A percentile compares a stretch with the other conserved stretches of the same genome.
Conservation (phyloP, 805 yeast genomes). For the Myxozyma kluyveri region DNA sequence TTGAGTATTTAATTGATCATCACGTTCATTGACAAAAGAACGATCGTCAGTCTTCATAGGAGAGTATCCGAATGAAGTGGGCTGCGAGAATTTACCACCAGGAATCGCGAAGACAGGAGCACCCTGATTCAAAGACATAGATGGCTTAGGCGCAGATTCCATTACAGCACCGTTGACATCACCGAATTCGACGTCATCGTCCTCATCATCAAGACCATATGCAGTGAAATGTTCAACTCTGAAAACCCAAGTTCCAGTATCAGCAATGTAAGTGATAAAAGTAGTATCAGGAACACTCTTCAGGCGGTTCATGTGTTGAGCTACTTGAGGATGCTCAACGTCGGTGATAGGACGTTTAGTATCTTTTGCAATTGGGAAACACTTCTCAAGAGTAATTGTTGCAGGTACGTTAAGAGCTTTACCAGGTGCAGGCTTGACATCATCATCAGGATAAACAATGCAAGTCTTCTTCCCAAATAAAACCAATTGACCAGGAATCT, state of each 20-base stretch:
- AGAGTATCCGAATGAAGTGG: slow-evolving; percentile 9
- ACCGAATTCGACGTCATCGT: slow-evolving; percentile 53
- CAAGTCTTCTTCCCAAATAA: slow-evolving; percentile 59
- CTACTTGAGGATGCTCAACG: slow-evolving; percentile 67
- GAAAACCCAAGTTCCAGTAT: slow-evolving; percentile 49
- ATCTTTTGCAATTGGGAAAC: slow-evolving; percentile 75
- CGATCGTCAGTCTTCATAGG: slow-evolving; percentile 35
- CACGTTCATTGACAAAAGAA: slow-evolving; percentile 25
- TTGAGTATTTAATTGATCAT: slow-evolving; percentile 10
- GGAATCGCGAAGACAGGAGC: slow-evolving; percentile 2
- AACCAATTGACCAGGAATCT: slow-evolving; percentile 65
- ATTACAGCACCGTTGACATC: slow-evolving; percentile 39
- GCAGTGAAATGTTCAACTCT: slow-evolving; percentile 75
- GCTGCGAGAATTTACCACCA: neutral
- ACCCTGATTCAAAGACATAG: neutral
- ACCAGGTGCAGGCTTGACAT: slow-evolving; percentile 61
- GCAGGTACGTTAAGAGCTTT: slow-evolving; percentile 82
- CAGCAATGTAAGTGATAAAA: slow-evolving; percentile 75
- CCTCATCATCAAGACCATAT: slow-evolving; percentile 84
- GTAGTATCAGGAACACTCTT: slow-evolving; percentile 56
- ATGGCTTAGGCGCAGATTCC: slow-evolving; percentile 5
- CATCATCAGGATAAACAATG: slow-evolving; percentile 68
- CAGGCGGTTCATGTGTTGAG: slow-evolving; percentile 65
- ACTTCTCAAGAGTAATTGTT: slow-evolving; percentile 67
- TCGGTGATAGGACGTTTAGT: slow-evolving; percentile 73